A percentile compares a stretch with the other conserved stretches of the same genome.
phyloP scores from a whole-genome alignment of 495 filamentous ascomycete genomes.

The Gamarada debralockiae region DNA sequence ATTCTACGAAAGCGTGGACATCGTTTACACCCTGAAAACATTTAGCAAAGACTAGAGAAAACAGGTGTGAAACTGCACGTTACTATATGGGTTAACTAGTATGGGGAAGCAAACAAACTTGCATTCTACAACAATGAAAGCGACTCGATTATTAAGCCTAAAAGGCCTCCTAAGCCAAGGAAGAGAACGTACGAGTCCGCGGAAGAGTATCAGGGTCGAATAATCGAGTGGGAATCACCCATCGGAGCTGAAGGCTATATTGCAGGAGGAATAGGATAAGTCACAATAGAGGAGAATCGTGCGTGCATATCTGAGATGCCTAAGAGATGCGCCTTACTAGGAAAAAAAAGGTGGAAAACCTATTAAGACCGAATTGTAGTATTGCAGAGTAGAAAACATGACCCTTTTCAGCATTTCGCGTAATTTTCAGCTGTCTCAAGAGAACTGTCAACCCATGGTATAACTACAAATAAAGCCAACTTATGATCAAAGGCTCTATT shows the following conservation, averaged over 20 bases:
- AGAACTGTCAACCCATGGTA: no score
- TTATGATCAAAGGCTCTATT: no score
- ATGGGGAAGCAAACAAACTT: not conserved
- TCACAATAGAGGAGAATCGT: conserved; percentile 3
- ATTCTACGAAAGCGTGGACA: conserved; percentile 1
- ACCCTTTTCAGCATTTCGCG: no score
- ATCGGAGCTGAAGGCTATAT: not conserved
- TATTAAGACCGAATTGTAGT: conserved; percentile 4
- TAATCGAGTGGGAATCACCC: not conserved
- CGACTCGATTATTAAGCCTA: not conserved
- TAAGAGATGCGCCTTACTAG: not conserved
- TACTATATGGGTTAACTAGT: conserved; percentile 2
- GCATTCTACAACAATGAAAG: conserved; percentile 5
- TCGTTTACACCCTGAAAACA: conserved; percentile 1
- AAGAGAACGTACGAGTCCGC: not conserved
- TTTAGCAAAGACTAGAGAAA: not conserved
- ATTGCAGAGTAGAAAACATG: no score
- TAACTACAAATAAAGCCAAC: no score
- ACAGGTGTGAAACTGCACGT: conserved; percentile 9
- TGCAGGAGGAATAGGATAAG: conserved; percentile 1
- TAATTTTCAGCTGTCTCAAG: no score
- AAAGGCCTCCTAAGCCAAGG: not conserved
- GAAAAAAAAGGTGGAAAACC: conserved; percentile 1
- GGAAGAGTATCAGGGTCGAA: not conserved
- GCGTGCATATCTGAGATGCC: conserved; percentile 3